These are phyloP conservation scores for Gentiana macrophylla DNA, from an alignment of 257 asterid genomes.

Conservation along the genomic window DNA sequence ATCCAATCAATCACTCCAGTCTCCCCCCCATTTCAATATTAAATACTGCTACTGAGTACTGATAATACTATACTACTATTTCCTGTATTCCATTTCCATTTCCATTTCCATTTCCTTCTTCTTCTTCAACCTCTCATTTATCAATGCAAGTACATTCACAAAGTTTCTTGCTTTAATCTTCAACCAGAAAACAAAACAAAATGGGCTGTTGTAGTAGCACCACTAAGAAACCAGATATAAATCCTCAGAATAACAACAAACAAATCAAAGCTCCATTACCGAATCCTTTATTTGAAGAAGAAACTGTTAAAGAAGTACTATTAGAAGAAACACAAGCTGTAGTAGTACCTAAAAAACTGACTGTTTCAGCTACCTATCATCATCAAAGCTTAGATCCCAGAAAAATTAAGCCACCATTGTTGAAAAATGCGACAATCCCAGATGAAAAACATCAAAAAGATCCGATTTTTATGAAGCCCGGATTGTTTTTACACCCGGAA, in stretches of 20 bases:
- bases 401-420: constrained; percentile 26
- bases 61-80: no score
- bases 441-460: constrained; percentile 13
- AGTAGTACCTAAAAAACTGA: constrained; percentile 3
- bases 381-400: constrained; percentile 16
- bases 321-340: constrained; percentile 47
- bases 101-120: no score
- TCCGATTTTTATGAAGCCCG: constrained; percentile 17
- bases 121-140: no score
- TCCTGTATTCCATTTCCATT: no score
- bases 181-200: background rate
- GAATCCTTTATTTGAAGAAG: constrained; percentile 35
- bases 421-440: constrained; percentile 1
- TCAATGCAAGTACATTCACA: no score
- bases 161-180: no score
- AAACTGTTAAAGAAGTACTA: constrained; percentile 64
- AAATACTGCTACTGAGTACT: no score
- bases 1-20: no score
- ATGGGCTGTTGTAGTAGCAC: constrained; percentile 57
- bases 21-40: no score
- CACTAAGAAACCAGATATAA: background rate
- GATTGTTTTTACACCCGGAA: constrained; percentile 12
- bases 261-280: constrained; percentile 4
- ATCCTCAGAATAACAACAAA: constrained; percentile 6
- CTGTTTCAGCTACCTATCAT: constrained; percentile 2